Conservation (phyloP, 176 grass and related monocot genomes). For the Paspalum vaginatum region DNA sequence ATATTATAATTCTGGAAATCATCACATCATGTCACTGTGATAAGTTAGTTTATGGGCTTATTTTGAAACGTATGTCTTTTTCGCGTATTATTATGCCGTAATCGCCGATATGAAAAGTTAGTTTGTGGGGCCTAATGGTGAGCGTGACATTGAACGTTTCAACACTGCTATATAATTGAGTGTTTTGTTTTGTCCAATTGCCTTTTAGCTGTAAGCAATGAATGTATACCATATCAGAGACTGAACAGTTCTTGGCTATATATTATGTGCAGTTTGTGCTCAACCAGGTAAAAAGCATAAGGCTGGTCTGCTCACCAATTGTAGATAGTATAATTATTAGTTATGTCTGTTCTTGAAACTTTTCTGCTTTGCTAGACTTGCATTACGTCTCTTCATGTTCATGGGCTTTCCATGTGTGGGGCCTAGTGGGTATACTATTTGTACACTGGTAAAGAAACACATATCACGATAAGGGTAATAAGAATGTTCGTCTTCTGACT, state of each 20-base stretch:
- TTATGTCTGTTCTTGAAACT: slow-evolving; percentile 24
- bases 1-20: slow-evolving; percentile 37
- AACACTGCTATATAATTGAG: slow-evolving; percentile 5
- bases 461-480: slow-evolving; percentile 35
- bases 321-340: slow-evolving; percentile 8
- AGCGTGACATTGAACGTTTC: slow-evolving; percentile 25
- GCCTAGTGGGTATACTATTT: background rate
- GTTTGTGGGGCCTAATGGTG: slow-evolving; percentile 21
- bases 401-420: background rate
- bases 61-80: slow-evolving; percentile 4
- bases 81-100: background rate
- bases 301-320: background rate
- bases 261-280: slow-evolving; percentile 8
- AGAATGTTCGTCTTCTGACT: slow-evolving; percentile 40
- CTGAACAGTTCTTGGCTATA: background rate
- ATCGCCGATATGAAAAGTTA: slow-evolving; percentile 26
- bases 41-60: slow-evolving; percentile 26
- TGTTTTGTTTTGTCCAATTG: slow-evolving; percentile 34
- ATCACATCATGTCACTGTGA: slow-evolving; percentile 25
- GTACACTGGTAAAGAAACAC: slow-evolving; percentile 13
- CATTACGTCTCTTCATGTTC: slow-evolving; percentile 5
- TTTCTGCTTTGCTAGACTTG: slow-evolving; percentile 23
- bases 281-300: background rate
- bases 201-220: slow-evolving; percentile 18
- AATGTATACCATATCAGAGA: background rate